Conservation (phyloP, 2,329 filamentous ascomycete species). For the Phaeophleospora eucalypticola region DNA sequence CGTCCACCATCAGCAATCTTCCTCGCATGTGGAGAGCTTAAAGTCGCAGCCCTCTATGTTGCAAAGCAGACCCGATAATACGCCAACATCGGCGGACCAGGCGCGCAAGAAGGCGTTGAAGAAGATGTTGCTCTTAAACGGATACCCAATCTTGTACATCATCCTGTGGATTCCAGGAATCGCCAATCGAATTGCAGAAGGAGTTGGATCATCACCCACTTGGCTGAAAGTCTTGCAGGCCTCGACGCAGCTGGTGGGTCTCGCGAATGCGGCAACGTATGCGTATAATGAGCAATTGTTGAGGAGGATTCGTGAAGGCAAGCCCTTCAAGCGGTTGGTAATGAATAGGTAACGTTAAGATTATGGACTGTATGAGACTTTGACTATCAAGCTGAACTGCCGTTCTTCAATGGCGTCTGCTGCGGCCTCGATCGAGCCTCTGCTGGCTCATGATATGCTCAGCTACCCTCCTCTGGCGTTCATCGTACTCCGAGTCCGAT, state of each 20-base stretch:
- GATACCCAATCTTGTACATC: constrained; percentile 34
- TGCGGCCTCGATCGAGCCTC: not conserved
- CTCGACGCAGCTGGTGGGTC: constrained; percentile 18
- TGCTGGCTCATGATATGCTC: not conserved
- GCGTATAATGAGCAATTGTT: constrained; percentile 19
- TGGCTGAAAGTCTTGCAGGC: constrained; percentile 21
- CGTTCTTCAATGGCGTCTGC: not conserved
- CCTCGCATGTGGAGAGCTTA: not conserved
- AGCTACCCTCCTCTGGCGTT: not conserved
- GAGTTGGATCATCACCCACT: constrained; percentile 9
- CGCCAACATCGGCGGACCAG: not conserved
- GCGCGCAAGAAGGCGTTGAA: constrained; percentile 13
- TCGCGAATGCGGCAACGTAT: constrained; percentile 19
- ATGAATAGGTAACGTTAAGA: constrained; percentile 6
- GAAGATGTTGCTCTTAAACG: constrained; percentile 33
- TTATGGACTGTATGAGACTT: too few species aligned
- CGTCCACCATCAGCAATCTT: not conserved
- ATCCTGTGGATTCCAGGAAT: constrained; percentile 35
- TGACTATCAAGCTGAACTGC: not conserved
- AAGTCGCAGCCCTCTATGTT: not conserved
- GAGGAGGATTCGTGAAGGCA: constrained; percentile 1
- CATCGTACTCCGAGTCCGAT: not conserved
- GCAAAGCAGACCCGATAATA: not conserved
- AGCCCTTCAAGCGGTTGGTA: not conserved
- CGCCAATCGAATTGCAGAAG: constrained; percentile 17